Evolutionary conservation across 2,329 filamentous ascomycete species (phyloP), one percentile per base, ranked within the genome.

Genomic region (Aspergillus ochraceus): DNA sequence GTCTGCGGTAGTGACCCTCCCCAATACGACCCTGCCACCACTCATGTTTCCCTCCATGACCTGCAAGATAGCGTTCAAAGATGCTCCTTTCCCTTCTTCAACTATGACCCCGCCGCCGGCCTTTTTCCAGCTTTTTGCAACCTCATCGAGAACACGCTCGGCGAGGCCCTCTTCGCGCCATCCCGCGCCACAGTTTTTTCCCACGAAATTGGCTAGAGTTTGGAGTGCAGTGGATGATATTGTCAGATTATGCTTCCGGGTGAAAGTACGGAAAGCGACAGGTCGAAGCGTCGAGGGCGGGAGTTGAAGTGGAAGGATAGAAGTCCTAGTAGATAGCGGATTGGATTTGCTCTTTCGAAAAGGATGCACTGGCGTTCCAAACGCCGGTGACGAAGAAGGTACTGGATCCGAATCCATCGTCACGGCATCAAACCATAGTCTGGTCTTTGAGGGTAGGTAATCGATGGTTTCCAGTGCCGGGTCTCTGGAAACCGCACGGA

Each of bases 111-210:
- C 91, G 1, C 92, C 92, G 72, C 91, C 92, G 60, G 89, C 84
- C 66, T 89, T 91, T 80, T 97, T 98, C 96, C 95, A 99, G 66
- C 86, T 86, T 74, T 90, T 90, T 1, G 95, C 93, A 8, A 93
- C 87, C 76, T 98, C 95, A 70, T 99, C 95, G 39, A 99, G 79
- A 12, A 97, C 91, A 66, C 89, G 89, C 76, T 99, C 96, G 2
- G 93, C 95, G 32, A 97, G 81, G 0, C 96, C 94, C 74, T 96
- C 92, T 79, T 98, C 93, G 69, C 94, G 87, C 95, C 95, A 99
- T 88, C 88, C 92, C 59, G 93, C 93, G 36, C 95, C 95, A 74
- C 95, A 99, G 76, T 97, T 90, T 67, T 91, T 89, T 11, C 95
- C 96, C 55, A 99, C 90, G 74, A 99, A 99, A 1, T 86, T 84